A percentile compares a stretch with the other conserved stretches of the same genome.
Evolutionary conservation across 2,329 filamentous ascomycete genomes (phyloP).

Genomic region (Stagonosporopsis vannaccii): DNA sequence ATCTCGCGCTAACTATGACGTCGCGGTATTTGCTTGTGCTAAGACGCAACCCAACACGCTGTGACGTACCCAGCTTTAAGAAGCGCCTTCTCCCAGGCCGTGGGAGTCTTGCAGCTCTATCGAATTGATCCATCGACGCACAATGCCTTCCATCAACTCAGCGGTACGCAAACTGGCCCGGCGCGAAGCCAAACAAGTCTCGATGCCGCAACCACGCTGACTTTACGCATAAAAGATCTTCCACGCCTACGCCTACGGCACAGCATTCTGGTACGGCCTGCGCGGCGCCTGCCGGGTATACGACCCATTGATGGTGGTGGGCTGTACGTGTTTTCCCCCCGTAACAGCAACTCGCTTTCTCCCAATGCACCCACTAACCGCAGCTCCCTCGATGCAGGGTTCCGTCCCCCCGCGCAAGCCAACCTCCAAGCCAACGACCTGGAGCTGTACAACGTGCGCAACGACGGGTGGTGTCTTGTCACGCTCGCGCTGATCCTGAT

Average conservation of each 20-base stretch:
- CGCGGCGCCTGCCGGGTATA: slow-evolving; percentile 35
- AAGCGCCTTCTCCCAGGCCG: too few relatives aligned
- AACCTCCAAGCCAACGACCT: slow-evolving; percentile 33
- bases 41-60: too few relatives aligned
- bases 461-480: slow-evolving; percentile 37
- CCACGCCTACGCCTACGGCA: slow-evolving; percentile 36
- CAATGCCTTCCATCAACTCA: slow-evolving; percentile 27
- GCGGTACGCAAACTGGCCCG: slow-evolving; percentile 9
- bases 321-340: slow-evolving; percentile 20
- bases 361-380: too few relatives aligned
- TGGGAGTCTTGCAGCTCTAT: too few relatives aligned
- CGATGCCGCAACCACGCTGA: neutral
- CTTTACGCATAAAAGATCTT: slow-evolving; percentile 26
- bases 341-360: too few relatives aligned
- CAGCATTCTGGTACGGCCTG: slow-evolving; percentile 37
- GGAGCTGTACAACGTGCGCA: slow-evolving; percentile 35
- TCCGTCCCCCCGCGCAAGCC: slow-evolving; percentile 34
- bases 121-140: too few relatives aligned
- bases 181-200: neutral
- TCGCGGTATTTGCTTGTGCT: slow-evolving; percentile 7
- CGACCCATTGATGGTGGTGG: slow-evolving; percentile 35
- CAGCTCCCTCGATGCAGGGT: too few relatives aligned
- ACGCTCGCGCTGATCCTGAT: slow-evolving; percentile 34
- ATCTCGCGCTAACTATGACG: slow-evolving; percentile 21
- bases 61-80: too few relatives aligned